Evolutionary conservation across 1,284 basidiomycete species (phyloP).

Genomic region (Ustilago xerochloae): DNA sequence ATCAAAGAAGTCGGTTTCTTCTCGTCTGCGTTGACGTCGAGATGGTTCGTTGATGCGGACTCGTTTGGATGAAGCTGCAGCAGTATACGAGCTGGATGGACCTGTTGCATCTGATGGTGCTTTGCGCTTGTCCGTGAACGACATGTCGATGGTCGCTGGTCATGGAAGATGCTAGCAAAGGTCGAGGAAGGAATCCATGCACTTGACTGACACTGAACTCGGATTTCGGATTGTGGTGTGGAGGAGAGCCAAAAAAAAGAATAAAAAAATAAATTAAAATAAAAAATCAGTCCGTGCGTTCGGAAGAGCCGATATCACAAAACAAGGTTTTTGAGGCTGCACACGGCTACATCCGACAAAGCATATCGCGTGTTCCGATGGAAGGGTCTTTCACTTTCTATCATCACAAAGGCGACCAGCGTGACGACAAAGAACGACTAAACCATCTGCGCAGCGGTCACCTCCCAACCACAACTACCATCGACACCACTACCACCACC

Average conservation of each 20-base stretch:
- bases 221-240: conserved; percentile 27
- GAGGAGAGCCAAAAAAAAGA: conserved; percentile 1
- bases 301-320: neutral
- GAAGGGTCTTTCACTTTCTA: neutral
- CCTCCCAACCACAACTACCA: neutral
- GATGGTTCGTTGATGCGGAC: conserved; percentile 37
- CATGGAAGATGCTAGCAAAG: neutral
- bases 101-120: neutral
- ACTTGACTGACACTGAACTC: conserved; percentile 2
- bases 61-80: conserved; percentile 21
- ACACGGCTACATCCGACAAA: conserved; percentile 12
- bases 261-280: neutral
- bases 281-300: conserved; percentile 21
- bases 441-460: neutral
- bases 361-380: conserved; percentile 8
- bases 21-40: conserved; percentile 17
- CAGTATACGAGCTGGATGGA: conserved; percentile 1
- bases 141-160: conserved; percentile 8
- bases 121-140: conserved; percentile 33
- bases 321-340: conserved; percentile 19
- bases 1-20: conserved; percentile 39
- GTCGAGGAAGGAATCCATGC: neutral
- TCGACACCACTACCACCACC: neutral
- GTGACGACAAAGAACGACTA: no score
- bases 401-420: conserved; percentile 2